Evolutionary conservation across 495 filamentous ascomycete species (phyloP).

Genomic region (Annulohypoxylon stygium): DNA sequence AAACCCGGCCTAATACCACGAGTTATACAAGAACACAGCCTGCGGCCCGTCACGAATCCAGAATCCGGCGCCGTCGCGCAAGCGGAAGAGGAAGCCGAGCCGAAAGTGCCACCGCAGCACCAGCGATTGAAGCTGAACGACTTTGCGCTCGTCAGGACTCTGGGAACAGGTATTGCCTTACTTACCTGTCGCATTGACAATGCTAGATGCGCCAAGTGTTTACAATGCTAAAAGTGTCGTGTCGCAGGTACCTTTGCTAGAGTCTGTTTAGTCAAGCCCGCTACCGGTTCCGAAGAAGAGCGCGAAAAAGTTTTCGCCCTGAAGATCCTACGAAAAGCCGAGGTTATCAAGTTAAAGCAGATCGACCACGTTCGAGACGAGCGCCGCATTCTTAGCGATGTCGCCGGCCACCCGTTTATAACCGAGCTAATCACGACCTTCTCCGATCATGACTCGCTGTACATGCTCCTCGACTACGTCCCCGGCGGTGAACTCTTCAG

Average conservation of each 20-base stretch:
- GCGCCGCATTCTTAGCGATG: slow-evolving; percentile 85
- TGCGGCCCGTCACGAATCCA: slow-evolving; percentile 23
- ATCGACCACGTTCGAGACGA: slow-evolving; percentile 98
- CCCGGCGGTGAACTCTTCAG: slow-evolving; percentile 96
- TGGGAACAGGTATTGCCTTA: slow-evolving; percentile 80
- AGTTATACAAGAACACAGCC: slow-evolving; percentile 42
- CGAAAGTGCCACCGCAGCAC: slow-evolving; percentile 50
- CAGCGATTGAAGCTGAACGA: slow-evolving; percentile 69
- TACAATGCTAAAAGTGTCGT: slow-evolving; percentile 39
- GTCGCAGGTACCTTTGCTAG: slow-evolving; percentile 90
- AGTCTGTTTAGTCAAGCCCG: slow-evolving; percentile 85
- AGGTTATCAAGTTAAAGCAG: slow-evolving; percentile 96
- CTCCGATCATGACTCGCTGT: slow-evolving; percentile 87
- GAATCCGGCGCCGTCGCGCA: slow-evolving; percentile 28
- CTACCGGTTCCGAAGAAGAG: slow-evolving; percentile 65
- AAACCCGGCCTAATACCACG: slow-evolving; percentile 45
- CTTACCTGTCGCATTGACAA: slow-evolving; percentile 14
- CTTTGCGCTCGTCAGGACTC: slow-evolving; percentile 87
- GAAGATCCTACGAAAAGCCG: slow-evolving; percentile 87
- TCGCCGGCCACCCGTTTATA: slow-evolving; percentile 94
- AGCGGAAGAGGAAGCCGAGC: slow-evolving; percentile 39
- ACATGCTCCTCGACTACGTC: slow-evolving; percentile 94
- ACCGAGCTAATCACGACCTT: slow-evolving; percentile 92
- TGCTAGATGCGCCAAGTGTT: slow-evolving; percentile 22
- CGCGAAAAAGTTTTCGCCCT: slow-evolving; percentile 85